Base-by-base conservation (phyloP, 2,329 filamentous ascomycete species). In the Colletotrichum sp. region DNA sequence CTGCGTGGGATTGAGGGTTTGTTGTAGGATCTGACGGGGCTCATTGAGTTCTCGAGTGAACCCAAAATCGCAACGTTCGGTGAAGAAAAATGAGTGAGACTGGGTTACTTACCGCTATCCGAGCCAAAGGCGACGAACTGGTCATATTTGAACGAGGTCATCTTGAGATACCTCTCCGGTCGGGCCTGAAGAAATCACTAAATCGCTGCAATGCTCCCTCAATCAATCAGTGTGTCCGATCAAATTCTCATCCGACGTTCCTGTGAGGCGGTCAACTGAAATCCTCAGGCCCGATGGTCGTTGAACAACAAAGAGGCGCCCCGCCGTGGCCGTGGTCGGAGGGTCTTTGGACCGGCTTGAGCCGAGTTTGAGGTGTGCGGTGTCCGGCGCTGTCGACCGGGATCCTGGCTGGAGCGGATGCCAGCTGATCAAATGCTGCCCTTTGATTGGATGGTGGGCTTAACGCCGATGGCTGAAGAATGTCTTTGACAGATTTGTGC, bases 121-220 rank as follows among this genome's bases (percentile, higher is more conserved):
- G 87, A 88, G 52, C 86, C 86, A 75, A 89, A 90, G 75, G 84
- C 84, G 64, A 89, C 84, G 76, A 85, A 82, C 52, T 85, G 84
- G 34, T 87, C 83, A 39, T 84, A 76, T 25, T 32, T 68, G 27
- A 72, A 69, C 9, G 76, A 73, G 30, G 75, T 75, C 71, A 77
- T 77, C 9, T 32, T 30, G n/a, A 32, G 52, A 34, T 12, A 61
- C 13, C n/a, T 1, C 34, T n/a, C 2, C 25, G 11, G 29, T 25
- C 4, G 62, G 32, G 32, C 25, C 52, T 13, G 65, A 52, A 29
- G 22, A n/a, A 34, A 32, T 39, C 13, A 12, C 22, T 32, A 0
- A 12, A 6, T 19, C 2, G n/a, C 25, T 8, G 32, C 30, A 9
- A 29, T 64, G 13, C n/a, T 22, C 13, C 32, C 19, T 16, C 52